Conservation (phyloP, 805 yeast species). For the Saturnispora sanitii region DNA sequence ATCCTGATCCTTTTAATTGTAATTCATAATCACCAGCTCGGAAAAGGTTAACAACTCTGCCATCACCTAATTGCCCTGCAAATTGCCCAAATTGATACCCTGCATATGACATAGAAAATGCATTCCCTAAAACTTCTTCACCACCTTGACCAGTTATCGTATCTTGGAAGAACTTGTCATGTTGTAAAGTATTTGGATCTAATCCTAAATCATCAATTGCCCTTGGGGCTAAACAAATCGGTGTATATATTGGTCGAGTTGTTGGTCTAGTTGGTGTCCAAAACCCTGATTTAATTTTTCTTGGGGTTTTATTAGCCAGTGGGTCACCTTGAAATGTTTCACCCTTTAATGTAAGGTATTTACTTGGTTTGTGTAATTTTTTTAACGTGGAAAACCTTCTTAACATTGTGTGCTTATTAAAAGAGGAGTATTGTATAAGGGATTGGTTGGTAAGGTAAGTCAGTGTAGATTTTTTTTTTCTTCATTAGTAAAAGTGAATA, state of each 20-base stretch:
- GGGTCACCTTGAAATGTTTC: slow-evolving; percentile 12
- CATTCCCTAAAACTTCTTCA: too few species aligned
- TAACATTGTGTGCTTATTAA: not conserved
- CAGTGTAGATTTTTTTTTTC: too few species aligned
- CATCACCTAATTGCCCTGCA: slow-evolving; percentile 97
- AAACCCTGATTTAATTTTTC: slow-evolving; percentile 49
- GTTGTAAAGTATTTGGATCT: slow-evolving; percentile 28
- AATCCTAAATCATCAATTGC: slow-evolving; percentile 60
- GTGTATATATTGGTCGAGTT: slow-evolving; percentile 38
- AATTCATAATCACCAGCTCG: slow-evolving; percentile 52
- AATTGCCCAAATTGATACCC: slow-evolving; percentile 95
- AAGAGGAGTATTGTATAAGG: too few species aligned
- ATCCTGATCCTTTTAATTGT: slow-evolving; percentile 88
- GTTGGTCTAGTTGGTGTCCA: slow-evolving; percentile 72
- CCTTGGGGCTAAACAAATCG: slow-evolving; percentile 45
- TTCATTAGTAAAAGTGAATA: too few species aligned
- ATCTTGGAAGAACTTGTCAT: slow-evolving; percentile 30
- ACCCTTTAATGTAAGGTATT: slow-evolving; percentile 11
- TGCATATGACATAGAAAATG: slow-evolving; percentile 81
- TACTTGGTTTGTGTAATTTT: not conserved
- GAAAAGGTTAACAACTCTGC: slow-evolving; percentile 77
- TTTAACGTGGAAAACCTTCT: not conserved
- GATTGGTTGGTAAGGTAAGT: too few species aligned
- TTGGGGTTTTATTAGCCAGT: slow-evolving; percentile 21
- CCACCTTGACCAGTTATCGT: slow-evolving; percentile 52